Conservation (phyloP, 176 grass and related monocot species). For the Triticum urartu region DNA sequence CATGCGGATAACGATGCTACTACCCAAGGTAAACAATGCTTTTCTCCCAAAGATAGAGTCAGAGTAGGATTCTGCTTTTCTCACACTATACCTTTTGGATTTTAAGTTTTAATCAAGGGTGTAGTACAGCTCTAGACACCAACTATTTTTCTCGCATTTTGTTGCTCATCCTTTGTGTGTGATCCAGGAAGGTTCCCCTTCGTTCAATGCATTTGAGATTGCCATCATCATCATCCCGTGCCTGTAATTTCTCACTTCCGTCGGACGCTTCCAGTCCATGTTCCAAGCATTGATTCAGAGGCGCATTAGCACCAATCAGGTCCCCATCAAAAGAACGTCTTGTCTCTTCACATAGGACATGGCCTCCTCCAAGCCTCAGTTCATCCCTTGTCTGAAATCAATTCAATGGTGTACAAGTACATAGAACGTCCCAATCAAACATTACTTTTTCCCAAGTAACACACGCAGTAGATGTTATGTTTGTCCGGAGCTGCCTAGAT, state of each 20-base stretch:
- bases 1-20: constrained; percentile 41
- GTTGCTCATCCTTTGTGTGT: not conserved
- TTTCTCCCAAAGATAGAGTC: not conserved
- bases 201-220: not conserved
- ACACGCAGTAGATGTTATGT: no score
- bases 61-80: not conserved
- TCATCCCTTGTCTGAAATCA: constrained; percentile 12
- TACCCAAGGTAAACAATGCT: constrained; percentile 36
- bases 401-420: not conserved
- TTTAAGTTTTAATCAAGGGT: no score
- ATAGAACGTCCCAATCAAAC: constrained; percentile 40
- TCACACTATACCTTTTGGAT: not conserved
- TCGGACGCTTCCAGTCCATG: constrained; percentile 1
- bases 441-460: constrained; percentile 2
- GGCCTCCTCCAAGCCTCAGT: not conserved
- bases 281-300: constrained; percentile 24
- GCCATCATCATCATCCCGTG: not conserved
- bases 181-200: constrained; percentile 1
- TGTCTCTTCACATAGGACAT: not conserved
- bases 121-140: no score
- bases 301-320: constrained; percentile 6
- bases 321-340: not conserved
- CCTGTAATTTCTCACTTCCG: not conserved
- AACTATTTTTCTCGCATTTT: not conserved
- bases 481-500: constrained; percentile 36